These are phyloP conservation scores for Letharia lupina DNA, from an alignment of 495 filamentous ascomycete genomes.

Conservation along the genomic window DNA sequence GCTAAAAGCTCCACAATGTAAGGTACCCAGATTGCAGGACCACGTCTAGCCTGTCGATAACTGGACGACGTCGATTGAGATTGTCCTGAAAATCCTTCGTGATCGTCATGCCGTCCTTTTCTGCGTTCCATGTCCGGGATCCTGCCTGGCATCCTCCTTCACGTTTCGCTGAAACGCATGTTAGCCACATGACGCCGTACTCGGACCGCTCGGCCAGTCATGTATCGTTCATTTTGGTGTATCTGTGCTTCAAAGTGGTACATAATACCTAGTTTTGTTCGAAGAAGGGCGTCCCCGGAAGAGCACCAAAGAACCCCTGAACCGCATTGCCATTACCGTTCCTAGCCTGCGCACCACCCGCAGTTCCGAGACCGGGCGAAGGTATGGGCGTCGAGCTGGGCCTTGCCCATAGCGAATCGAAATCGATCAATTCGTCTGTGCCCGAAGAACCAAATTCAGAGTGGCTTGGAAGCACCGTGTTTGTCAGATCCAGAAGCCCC, in stretches of 20 bases:
- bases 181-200: too few relatives aligned
- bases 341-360: not conserved
- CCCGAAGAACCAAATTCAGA: constrained; percentile 37
- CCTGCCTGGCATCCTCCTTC: not conserved
- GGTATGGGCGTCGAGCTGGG: not conserved
- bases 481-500: constrained; percentile 44
- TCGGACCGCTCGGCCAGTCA: not conserved
- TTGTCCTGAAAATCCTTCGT: not conserved
- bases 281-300: not conserved
- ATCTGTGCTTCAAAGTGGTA: not conserved
- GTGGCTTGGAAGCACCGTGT: constrained; percentile 36
- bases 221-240: not conserved
- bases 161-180: not conserved
- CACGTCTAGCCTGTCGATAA: not conserved
- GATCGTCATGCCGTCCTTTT: not conserved
- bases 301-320: not conserved
- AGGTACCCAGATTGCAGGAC: not conserved
- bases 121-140: not conserved
- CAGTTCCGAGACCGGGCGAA: not conserved
- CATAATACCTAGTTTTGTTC: not conserved
- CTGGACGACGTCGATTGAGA: not conserved
- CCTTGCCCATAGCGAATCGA: constrained; percentile 44
- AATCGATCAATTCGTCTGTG: constrained; percentile 44
- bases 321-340: not conserved
- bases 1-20: not conserved